A percentile compares a stretch with the other conserved stretches of the same genome.
Conservation (phyloP, 2,329 filamentous ascomycete genomes). For the Nemania serpens region DNA sequence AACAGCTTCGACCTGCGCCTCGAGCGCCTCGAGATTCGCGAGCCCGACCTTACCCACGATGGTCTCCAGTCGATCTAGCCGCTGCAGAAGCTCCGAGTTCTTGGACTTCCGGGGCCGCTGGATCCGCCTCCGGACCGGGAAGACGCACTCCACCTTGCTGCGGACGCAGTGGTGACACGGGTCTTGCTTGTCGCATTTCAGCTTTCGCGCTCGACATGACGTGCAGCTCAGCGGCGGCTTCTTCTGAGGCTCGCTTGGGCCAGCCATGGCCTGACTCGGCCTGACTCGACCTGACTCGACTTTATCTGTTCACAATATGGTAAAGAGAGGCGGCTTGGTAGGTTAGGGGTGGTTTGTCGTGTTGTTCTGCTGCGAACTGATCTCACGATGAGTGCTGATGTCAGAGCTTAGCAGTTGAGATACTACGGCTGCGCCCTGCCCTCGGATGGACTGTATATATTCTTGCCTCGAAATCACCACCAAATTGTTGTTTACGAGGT, state of each 20-base stretch:
- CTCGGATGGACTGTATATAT: too few species aligned
- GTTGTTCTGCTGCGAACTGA: too few species aligned
- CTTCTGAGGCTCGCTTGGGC: conserved; percentile 20
- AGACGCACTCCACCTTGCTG: conserved; percentile 52
- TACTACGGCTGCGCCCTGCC: too few species aligned
- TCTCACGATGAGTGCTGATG: too few species aligned
- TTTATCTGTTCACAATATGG: not conserved
- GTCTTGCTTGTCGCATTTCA: conserved; percentile 62
- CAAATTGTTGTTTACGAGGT: too few species aligned
- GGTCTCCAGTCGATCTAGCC: conserved; percentile 50
- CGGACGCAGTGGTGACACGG: conserved; percentile 61
- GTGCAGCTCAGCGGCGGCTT: conserved; percentile 58
- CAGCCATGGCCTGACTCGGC: conserved; percentile 11
- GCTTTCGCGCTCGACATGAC: conserved; percentile 66
- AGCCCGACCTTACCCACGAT: conserved; percentile 52
- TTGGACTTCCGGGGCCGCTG: conserved; percentile 47
- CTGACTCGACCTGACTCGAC: not conserved
- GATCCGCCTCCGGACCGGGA: conserved; percentile 51
- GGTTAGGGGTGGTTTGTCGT: too few species aligned
- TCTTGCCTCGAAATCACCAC: too few species aligned
- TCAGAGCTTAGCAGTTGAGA: too few species aligned
- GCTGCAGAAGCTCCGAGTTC: conserved; percentile 50
- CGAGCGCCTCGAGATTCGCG: conserved; percentile 25
- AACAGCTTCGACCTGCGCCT: conserved; percentile 10
- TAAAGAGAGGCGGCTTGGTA: not conserved